Conservation (phyloP, 352 stramenopile species). For the Phytophthora aleatoria region DNA sequence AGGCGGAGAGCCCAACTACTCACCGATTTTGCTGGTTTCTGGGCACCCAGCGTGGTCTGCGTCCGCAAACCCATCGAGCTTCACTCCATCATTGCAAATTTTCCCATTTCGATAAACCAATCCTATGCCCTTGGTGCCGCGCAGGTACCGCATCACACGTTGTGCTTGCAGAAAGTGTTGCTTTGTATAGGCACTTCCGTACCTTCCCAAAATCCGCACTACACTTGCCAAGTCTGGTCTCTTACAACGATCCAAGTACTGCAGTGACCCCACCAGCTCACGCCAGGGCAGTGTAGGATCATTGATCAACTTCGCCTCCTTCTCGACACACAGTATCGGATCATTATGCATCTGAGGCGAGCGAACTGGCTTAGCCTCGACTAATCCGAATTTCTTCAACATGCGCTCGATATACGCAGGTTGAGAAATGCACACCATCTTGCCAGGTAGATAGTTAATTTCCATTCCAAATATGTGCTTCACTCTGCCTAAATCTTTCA, state of each 20-base stretch:
- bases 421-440: not conserved
- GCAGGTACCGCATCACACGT: conserved; percentile 2
- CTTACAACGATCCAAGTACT: not conserved
- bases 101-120: conserved; percentile 11
- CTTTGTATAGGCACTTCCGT: not conserved
- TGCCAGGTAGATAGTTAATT: too few species aligned
- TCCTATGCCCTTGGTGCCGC: not conserved
- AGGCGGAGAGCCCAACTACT: not conserved
- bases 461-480: not conserved
- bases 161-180: not conserved
- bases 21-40: conserved; percentile 6
- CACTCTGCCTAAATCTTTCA: not conserved
- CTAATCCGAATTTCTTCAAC: not conserved
- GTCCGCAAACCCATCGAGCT: not conserved
- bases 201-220: not conserved
- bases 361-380: not conserved
- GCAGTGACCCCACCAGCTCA: not conserved
- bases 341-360: not conserved
- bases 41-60: conserved; percentile 6
- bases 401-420: not conserved
- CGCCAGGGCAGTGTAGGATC: not conserved
- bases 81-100: not conserved
- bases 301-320: not conserved
- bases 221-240: not conserved
- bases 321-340: not conserved